Percentiles rank a stretch among this genome's conserved stretches.
These are phyloP conservation scores for Ceratobasidium sp. DNA, from an alignment of 1,284 basidiomycete genomes.

Conservation along the genomic window DNA sequence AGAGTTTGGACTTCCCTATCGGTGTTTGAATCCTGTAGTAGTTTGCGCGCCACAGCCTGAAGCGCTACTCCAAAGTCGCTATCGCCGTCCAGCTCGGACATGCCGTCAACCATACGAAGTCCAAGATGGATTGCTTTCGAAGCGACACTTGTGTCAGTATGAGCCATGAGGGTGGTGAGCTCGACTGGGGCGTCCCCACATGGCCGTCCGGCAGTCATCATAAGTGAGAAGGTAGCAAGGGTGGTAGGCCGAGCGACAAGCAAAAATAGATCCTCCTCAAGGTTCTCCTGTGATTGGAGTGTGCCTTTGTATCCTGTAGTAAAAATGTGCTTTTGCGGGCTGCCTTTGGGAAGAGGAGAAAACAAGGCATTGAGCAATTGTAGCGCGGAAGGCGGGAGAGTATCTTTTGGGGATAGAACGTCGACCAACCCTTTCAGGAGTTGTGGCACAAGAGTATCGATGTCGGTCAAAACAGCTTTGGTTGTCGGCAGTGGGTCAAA, in stretches of 20 bases:
- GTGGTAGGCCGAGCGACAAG: constrained; percentile 46
- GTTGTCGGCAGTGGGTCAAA: not conserved
- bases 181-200: constrained; percentile 57
- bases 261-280: not conserved
- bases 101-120: too few relatives aligned
- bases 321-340: not conserved
- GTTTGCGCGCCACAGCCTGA: not conserved
- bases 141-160: constrained; percentile 79
- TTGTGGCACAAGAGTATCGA: not conserved
- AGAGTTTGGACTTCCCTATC: constrained; percentile 85
- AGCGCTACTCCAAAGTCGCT: not conserved
- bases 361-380: not conserved
- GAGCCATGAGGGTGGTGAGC: constrained; percentile 76
- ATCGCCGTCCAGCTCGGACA: not conserved
- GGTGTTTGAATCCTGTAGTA: not conserved
- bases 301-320: not conserved
- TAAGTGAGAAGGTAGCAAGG: constrained; percentile 78
- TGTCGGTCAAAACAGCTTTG: not conserved
- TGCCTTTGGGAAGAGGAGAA: not conserved
- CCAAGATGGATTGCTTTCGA: constrained; percentile 83
- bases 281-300: not conserved
- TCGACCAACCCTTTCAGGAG: not conserved
- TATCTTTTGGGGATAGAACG: not conserved
- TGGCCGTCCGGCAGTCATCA: not conserved
- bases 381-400: not conserved